Evolutionary conservation across 169 alveolate genomes (phyloP), one percentile per base, ranked within the genome.

Genomic region (Eimeria falciformis): DNA sequence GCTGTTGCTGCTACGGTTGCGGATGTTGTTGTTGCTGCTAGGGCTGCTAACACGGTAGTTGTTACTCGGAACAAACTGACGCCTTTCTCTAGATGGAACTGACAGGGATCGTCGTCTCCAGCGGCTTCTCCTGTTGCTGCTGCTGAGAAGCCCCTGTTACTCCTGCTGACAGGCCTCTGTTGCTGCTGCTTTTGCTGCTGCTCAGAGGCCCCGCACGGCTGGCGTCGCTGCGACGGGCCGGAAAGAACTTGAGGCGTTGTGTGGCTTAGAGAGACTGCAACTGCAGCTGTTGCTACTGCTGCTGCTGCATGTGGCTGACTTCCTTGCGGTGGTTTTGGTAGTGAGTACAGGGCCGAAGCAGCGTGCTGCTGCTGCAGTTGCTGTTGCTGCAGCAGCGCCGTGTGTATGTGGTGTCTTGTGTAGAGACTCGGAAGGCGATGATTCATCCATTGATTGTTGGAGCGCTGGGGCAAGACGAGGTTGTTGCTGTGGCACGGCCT

Each of bases 351-450:
- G 11, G 62, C 78, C 17, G 25, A 12, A 12, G 45, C 37, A 5
- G 78, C 78, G 14, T 69, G 81, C 81, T 69, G 81, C 81, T 69
- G 81, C 53, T 29, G 25, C 25, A 33, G 81, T 27, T 33, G 17
- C 81, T 69, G 5, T 27, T 69, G 55, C 53, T n/a, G 55, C 81
- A 27, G 55, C 81, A 11, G 50, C 55, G 14, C 7, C n/a, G 14
- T 11, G 62, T 14, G 62, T 50, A 7, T 50, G 14, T 7, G 14
- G 62, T 14, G 62, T 50, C 14, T 14, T 50, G n/a, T 11, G 62
- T 50, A 50, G 62, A 14, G 62, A 7, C 62, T 11, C 62, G 7
- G 14, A 14, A 50, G 62, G 14, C 14, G 62, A 11, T 50, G 14
- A 11, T 50, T 14, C n/a, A n/a, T n/a, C n/a, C n/a, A n/a, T n/a